Percentiles rank a stretch among this genome's conserved stretches.
These are phyloP conservation scores for Centella asiatica DNA, from an alignment of 129 eudicot species.

Conservation along the genomic window DNA sequence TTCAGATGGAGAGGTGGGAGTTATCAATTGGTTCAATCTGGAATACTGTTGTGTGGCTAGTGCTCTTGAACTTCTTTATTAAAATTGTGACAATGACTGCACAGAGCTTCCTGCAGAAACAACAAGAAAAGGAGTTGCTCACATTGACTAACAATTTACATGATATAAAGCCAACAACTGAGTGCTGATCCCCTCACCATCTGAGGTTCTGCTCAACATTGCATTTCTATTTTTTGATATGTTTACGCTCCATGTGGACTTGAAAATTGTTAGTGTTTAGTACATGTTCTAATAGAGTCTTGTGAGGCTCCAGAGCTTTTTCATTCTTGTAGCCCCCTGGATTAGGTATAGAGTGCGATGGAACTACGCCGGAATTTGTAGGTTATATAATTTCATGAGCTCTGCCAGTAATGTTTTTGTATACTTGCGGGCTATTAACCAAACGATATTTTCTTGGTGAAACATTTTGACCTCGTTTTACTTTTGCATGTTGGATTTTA, in stretches of 20 bases:
- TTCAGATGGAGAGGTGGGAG: slow-evolving; percentile 52
- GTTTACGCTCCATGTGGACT: too few species aligned
- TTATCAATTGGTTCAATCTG: slow-evolving; percentile 56
- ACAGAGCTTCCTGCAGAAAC: slow-evolving; percentile 55
- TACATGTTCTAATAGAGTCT: too few species aligned
- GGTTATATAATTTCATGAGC: too few species aligned
- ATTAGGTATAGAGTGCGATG: neutral
- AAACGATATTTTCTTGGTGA: too few species aligned
- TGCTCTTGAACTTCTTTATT: slow-evolving; percentile 56
- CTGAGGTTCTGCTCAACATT: too few species aligned
- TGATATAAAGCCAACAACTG: neutral
- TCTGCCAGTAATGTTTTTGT: too few species aligned
- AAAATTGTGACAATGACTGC: slow-evolving; percentile 69
- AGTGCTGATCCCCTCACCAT: neutral
- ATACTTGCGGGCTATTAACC: too few species aligned
- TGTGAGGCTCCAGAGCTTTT: neutral
- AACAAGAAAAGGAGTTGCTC: slow-evolving; percentile 52
- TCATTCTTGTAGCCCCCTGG: neutral
- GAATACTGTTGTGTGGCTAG: slow-evolving; percentile 68
- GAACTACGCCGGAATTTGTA: neutral
- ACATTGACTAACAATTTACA: slow-evolving; percentile 22
- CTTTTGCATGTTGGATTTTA: too few species aligned
- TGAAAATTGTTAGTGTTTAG: too few species aligned
- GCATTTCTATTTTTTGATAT: too few species aligned
- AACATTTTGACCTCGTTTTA: too few species aligned